Evolutionary conservation across 2,329 filamentous ascomycete species (phyloP), one percentile per base, ranked within the genome.

Genomic region (Pseudocercospora cruenta): DNA sequence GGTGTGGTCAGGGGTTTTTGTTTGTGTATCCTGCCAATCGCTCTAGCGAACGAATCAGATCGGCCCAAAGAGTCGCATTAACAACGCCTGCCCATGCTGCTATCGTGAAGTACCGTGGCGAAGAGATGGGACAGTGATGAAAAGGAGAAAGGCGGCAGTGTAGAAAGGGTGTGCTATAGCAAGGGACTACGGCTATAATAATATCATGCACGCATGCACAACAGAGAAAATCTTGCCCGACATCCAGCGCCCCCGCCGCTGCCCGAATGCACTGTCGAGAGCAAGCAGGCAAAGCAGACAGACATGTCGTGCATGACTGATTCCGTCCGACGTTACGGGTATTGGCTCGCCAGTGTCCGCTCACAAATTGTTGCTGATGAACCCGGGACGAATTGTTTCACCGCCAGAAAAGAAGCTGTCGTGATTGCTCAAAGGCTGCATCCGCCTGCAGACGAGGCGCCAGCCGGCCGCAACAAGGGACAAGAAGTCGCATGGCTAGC

Each of bases 41-140:
- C 60, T 55, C 24, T 22, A 39, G 51, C 59, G 55, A 58, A 58
- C 55, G 33, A 58, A 58, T 58, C 55, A 58, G 12, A 58, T 31
- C 31, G 7, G n/a, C 10, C 36, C 31, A 58, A 43, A 16, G 28
- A 31, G 31, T 58, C 55, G 3, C 36, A n/a, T 31, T 24, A 43
- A 58, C n/a, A 43, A 43, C 55, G 55, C 64, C 31, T 51, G 53
- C 57, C 51, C 60, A 45, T 59, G 57, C 39, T 59, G 36, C 26
- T 16, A 59, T 59, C 24, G 28, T 58, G 55, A 36, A 28, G 55
- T 55, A 49, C 33, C 49, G 45, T 55, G 54, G 65, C 65, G 60
- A 66, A 61, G 47, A 51, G 4, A 22, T 51, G 43, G 54, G 54
- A 28, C 26, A 58, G 54, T 24, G 16, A 43, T 24, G 16, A 43